Evolutionary conservation across 2,329 filamentous ascomycete genomes (phyloP).

Genomic region (Arthrinium puccinioides): DNA sequence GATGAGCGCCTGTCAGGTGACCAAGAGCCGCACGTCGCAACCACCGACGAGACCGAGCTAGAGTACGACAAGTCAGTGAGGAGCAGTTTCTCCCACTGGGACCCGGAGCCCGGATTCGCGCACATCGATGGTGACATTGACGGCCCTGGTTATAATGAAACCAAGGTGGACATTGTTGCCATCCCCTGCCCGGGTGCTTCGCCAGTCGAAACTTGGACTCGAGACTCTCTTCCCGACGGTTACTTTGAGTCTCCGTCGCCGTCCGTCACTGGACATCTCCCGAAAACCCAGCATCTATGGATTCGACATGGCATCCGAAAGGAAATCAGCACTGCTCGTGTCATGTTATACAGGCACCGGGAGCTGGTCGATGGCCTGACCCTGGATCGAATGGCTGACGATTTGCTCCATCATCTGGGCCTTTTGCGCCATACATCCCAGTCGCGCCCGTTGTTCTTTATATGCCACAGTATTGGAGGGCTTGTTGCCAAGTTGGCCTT

Average conservation of each 20-base stretch:
- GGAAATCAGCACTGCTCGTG: slow-evolving; percentile 38
- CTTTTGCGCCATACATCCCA: slow-evolving; percentile 22
- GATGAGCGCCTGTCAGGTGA: no score
- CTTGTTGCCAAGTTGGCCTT: slow-evolving; percentile 52
- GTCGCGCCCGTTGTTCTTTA: slow-evolving; percentile 48
- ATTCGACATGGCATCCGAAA: slow-evolving; percentile 44
- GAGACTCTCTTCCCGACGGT: slow-evolving; percentile 38
- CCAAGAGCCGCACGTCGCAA: no score
- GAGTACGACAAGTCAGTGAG: slow-evolving; percentile 12
- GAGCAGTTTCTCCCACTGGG: slow-evolving; percentile 21
- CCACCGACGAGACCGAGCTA: no score
- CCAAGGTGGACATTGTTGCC: slow-evolving; percentile 44
- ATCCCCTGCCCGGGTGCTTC: slow-evolving; percentile 48
- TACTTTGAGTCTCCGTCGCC: slow-evolving; percentile 34
- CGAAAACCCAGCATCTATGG: slow-evolving; percentile 36
- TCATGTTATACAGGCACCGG: slow-evolving; percentile 45
- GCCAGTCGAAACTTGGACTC: slow-evolving; percentile 44
- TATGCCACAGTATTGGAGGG: slow-evolving; percentile 55
- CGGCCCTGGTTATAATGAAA: slow-evolving; percentile 41
- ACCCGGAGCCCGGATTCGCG: slow-evolving; percentile 30
- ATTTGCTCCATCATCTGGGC: slow-evolving; percentile 36
- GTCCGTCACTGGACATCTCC: slow-evolving; percentile 21
- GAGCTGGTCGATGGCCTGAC: slow-evolving; percentile 31
- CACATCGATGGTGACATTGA: slow-evolving; percentile 34
- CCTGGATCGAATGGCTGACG: slow-evolving; percentile 36